These are phyloP conservation scores for Eucalyptus brandiana DNA, from an alignment of 345 rosid species.

Conservation along the genomic window DNA sequence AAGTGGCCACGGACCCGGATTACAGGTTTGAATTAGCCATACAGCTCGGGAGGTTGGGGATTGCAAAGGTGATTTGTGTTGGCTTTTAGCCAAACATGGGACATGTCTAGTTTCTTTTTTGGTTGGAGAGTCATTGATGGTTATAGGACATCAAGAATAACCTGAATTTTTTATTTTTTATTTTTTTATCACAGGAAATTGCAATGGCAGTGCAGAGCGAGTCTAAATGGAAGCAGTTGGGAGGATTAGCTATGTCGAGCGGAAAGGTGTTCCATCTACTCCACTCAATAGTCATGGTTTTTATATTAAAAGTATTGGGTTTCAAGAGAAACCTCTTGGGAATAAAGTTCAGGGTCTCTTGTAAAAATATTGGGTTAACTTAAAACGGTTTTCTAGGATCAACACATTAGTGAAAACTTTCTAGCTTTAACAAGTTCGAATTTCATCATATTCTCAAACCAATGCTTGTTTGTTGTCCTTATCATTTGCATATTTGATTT, in stretches of 20 bases:
- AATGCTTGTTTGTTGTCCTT: neutral
- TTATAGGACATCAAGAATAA: neutral
- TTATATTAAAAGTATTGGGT: neutral
- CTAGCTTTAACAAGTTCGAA: neutral
- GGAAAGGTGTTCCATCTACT: conserved; percentile 54
- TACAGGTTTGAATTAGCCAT: conserved; percentile 94
- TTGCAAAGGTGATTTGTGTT: conserved; percentile 57
- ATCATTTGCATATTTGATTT: neutral
- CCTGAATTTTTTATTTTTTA: neutral
- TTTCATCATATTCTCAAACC: neutral
- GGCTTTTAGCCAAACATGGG: neutral
- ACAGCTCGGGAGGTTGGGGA: conserved; percentile 86
- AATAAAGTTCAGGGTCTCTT: neutral
- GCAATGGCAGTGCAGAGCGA: conserved; percentile 78
- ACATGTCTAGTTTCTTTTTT: neutral
- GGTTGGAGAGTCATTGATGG: neutral
- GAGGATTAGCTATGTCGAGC: conserved; percentile 91
- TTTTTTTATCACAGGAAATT: conserved; percentile 44
- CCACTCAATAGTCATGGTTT: neutral
- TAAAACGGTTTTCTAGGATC: neutral
- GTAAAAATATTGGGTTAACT: neutral
- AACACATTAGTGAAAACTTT: neutral
- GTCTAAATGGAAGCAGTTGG: conserved; percentile 97
- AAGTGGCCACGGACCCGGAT: conserved; percentile 95
- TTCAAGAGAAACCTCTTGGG: neutral